Base-by-base conservation (phyloP, 2,329 filamentous ascomycete species). In the Penicillium digitatum region DNA sequence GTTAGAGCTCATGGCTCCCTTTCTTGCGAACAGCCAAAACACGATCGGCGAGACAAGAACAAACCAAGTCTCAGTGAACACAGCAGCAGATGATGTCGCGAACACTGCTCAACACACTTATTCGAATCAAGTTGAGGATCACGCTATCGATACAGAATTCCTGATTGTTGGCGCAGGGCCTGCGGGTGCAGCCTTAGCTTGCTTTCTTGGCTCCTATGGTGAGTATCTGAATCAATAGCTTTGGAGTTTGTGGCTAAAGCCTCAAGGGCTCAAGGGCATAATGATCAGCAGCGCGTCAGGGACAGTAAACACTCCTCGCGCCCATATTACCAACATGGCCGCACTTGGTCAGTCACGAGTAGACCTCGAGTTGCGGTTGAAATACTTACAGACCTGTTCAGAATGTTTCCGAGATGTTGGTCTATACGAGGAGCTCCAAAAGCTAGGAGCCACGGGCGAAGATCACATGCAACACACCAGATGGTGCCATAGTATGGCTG, bases 291-390 rank as follows among this genome's bases (percentile, higher is more conserved):
- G 74, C 2, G 76, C 78, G 0, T 67, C 80, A 0, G 76, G 77
- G 3, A 82, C 78, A 1, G 81, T 82, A 1, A 72, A 81, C 54
- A 84, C 82, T 1, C 83, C 83, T 1, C 72, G 83, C 26, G 83
- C 82, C 0, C 83, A 86, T 63, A 82, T 85, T 53, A 84, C 80
- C 40, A 86, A 85, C 64, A 80, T 80, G 67, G 81, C 81, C 0
- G 81, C 81, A 0, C 65, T 82, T 18, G 66, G 66, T 68, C 37
- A 57, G 60, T 60, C 27, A 9, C n/a, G 16, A 5, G 10, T 8
- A 4, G 1, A 2, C 29, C 5, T 6, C 2, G 2, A 26, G 10
- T 24, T 34, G 10, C 11, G 29, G 31, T 5, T 16, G 9, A 14
- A 18, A 22, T 46, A 7, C 20, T 50, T 24, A 48, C 11, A 26